A percentile compares a stretch with the other conserved stretches of the same genome.
Evolutionary conservation across 2,329 filamentous ascomycete genomes (phyloP).

Genomic region (Botrytis cinerea): DNA sequence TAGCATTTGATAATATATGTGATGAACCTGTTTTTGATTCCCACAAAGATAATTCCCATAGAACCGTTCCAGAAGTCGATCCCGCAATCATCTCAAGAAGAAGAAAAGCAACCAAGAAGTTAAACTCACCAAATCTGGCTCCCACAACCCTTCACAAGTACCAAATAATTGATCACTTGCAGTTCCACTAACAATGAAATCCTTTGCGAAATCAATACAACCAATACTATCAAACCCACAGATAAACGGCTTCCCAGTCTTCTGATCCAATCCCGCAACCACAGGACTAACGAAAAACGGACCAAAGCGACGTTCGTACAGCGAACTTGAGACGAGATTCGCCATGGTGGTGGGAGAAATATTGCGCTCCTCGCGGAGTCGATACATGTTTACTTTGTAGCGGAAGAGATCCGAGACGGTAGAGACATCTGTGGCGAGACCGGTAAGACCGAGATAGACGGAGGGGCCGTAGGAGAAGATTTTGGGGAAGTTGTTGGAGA

Average conservation of each 20-base stretch:
- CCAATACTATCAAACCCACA: constrained; percentile 99
- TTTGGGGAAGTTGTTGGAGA: constrained; percentile 99
- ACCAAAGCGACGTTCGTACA: constrained; percentile 96
- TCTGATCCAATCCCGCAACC: constrained; percentile 91
- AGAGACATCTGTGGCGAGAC: constrained; percentile 91
- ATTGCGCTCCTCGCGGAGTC: constrained; percentile 93
- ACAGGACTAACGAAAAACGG: constrained; percentile 96
- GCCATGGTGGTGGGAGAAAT: constrained; percentile 94
- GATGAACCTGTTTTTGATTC: background rate
- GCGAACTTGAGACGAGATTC: constrained; percentile 85
- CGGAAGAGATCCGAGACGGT: constrained; percentile 97
- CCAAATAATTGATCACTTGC: constrained; percentile 97
- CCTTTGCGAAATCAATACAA: constrained; percentile 99
- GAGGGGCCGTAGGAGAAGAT: constrained; percentile 91
- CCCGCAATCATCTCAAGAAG: background rate
- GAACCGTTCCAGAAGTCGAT: background rate
- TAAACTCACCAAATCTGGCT: constrained; percentile 83
- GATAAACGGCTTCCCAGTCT: constrained; percentile 93
- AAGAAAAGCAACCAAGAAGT: background rate
- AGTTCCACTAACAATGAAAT: constrained; percentile 97
- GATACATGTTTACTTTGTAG: constrained; percentile 99
- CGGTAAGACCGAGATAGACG: constrained; percentile 92
- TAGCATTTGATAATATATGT: background rate
- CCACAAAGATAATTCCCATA: background rate
- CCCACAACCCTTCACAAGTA: constrained; percentile 97